Evolutionary conservation across 352 stramenopile genomes (phyloP).

Genomic region (Globisporangium nodosum): DNA sequence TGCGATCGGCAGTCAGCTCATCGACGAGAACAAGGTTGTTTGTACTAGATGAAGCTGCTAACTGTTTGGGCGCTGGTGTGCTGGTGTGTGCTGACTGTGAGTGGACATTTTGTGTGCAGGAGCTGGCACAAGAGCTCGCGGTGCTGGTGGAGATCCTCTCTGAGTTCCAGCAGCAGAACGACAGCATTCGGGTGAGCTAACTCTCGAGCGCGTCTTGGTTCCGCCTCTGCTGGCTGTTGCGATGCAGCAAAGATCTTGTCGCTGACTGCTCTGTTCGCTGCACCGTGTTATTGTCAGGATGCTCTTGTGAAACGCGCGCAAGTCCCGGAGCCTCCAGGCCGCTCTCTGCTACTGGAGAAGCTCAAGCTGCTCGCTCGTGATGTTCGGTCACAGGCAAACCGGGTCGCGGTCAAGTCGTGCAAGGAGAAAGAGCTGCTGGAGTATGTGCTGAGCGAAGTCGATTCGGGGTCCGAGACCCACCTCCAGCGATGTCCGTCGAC

Average conservation of each 20-base stretch:
- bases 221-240: neutral
- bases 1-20: constrained; percentile 51
- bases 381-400: constrained; percentile 12
- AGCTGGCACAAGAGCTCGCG: constrained; percentile 48
- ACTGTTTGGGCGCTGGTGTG: no score
- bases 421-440: constrained; percentile 56
- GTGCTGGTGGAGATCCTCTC: constrained; percentile 68
- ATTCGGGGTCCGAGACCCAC: constrained; percentile 14
- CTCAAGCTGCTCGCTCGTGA: constrained; percentile 60
- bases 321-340: constrained; percentile 57
- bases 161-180: constrained; percentile 78
- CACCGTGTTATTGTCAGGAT: constrained; percentile 27
- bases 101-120: constrained; percentile 14
- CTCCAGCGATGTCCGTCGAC: constrained; percentile 21
- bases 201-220: neutral
- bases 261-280: neutral
- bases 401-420: constrained; percentile 16
- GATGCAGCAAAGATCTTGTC: neutral
- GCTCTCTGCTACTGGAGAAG: constrained; percentile 63
- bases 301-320: constrained; percentile 38
- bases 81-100: neutral
- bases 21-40: constrained; percentile 54
- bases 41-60: neutral
- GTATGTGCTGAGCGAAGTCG: constrained; percentile 39
- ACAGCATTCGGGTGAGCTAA: constrained; percentile 52